Percentiles rank a stretch among this genome's conserved stretches.
phyloP scores from a whole-genome alignment of 2,329 filamentous ascomycete genomes.

The Grosmannia huntii region DNA sequence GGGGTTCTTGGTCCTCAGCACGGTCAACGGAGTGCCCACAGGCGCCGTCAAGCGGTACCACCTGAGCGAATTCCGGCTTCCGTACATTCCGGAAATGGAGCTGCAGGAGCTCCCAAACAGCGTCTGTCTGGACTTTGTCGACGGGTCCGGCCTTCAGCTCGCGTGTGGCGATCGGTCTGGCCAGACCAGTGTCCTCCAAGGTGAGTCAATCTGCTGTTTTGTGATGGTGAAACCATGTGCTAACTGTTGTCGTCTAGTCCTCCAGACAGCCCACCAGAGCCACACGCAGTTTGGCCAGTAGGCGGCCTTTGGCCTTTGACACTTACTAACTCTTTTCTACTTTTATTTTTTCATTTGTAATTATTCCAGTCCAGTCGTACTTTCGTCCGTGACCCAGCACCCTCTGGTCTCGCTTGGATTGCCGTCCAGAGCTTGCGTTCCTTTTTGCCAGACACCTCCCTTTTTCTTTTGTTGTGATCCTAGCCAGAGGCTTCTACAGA shows the following conservation, averaged over 20 bases:
- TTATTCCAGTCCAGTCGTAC: neutral
- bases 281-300: slow-evolving; percentile 12
- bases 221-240: neutral
- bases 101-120: slow-evolving; percentile 88
- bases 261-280: slow-evolving; percentile 26
- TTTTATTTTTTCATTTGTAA: neutral
- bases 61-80: slow-evolving; percentile 67
- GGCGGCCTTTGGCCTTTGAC: neutral
- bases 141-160: slow-evolving; percentile 48
- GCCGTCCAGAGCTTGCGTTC: neutral
- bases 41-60: slow-evolving; percentile 62
- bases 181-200: slow-evolving; percentile 39
- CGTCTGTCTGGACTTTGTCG: slow-evolving; percentile 47
- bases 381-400: neutral
- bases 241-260: slow-evolving; percentile 18
- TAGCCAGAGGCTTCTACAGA: neutral
- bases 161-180: slow-evolving; percentile 50
- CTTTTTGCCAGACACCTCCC: neutral
- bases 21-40: slow-evolving; percentile 41
- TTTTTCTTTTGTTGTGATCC: neutral
- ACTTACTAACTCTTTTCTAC: no score
- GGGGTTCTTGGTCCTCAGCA: slow-evolving; percentile 71
- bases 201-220: slow-evolving; percentile 25
- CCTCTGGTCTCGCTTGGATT: neutral
- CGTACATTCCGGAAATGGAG: slow-evolving; percentile 79